phyloP scores from a whole-genome alignment of 1,284 basidiomycete genomes.

The Chalciporus sp. region DNA sequence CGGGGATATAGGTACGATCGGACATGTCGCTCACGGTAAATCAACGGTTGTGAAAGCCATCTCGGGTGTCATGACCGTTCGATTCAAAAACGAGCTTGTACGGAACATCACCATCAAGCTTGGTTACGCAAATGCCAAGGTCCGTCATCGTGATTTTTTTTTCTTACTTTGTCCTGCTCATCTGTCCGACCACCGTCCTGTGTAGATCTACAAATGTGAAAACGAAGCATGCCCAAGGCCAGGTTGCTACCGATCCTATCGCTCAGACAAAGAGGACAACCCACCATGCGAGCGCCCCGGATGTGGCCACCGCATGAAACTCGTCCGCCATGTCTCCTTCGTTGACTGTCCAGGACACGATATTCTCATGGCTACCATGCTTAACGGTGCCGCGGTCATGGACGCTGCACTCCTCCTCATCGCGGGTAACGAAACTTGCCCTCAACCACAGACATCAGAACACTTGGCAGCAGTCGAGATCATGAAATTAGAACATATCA shows the following conservation, averaged over 20 bases:
- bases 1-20: slow-evolving; percentile 75
- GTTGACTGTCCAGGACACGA: slow-evolving; percentile 96
- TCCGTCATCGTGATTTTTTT: slow-evolving; percentile 39
- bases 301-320: slow-evolving; percentile 88
- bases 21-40: slow-evolving; percentile 98
- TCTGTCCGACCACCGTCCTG: slow-evolving; percentile 8
- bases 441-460: slow-evolving; percentile 98
- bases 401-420: slow-evolving; percentile 95
- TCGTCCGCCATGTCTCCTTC: slow-evolving; percentile 94
- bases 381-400: slow-evolving; percentile 99
- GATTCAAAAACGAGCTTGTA: slow-evolving; percentile 99
- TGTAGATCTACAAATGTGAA: slow-evolving; percentile 96
- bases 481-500: slow-evolving; percentile 98
- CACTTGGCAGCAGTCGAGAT: slow-evolving; percentile 99
- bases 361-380: slow-evolving; percentile 99
- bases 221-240: slow-evolving; percentile 92
- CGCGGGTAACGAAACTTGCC: slow-evolving; percentile 97
- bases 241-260: slow-evolving; percentile 92
- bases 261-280: slow-evolving; percentile 90
- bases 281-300: slow-evolving; percentile 93
- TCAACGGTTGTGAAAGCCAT: slow-evolving; percentile 99
- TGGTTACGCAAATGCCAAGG: slow-evolving; percentile 98
- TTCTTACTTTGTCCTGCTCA: slow-evolving; percentile 11
- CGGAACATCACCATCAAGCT: slow-evolving; percentile 99
- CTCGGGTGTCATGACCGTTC: slow-evolving; percentile 98